phyloP scores from a whole-genome alignment of 148 eudicot genomes.

The Oxyria digyna region DNA sequence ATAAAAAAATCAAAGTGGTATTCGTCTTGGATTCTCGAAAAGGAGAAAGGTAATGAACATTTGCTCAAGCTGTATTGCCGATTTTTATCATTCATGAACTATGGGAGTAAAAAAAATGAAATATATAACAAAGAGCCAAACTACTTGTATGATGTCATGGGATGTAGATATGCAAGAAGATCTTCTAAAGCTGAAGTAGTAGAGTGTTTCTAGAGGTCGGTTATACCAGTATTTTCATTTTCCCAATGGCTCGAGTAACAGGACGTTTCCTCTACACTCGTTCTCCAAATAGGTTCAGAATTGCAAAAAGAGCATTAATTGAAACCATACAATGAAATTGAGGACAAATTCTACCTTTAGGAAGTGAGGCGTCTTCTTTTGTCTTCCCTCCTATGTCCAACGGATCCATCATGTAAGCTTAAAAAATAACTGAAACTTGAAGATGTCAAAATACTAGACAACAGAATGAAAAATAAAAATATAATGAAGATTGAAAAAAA shows the following conservation, averaged over 20 bases:
- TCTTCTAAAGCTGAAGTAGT: not conserved
- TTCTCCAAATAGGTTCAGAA: not conserved
- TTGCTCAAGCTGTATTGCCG: too few species aligned
- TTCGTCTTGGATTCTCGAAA: not conserved
- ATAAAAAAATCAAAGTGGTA: not conserved
- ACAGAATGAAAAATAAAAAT: not conserved
- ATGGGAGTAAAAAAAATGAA: too few species aligned
- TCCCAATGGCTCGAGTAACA: not conserved
- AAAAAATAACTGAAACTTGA: not conserved
- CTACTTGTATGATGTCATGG: too few species aligned
- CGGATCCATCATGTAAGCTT: conserved; percentile 58
- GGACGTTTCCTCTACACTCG: not conserved
- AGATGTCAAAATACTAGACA: not conserved
- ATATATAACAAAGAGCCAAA: too few species aligned
- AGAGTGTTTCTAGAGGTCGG: not conserved
- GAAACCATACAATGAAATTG: not conserved
- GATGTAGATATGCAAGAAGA: not conserved
- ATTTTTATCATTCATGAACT: too few species aligned
- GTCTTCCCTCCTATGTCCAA: conserved; percentile 92
- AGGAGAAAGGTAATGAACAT: not conserved
- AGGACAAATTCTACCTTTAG: conserved; percentile 47
- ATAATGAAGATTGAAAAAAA: not conserved
- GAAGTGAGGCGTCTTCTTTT: conserved; percentile 98
- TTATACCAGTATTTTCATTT: not conserved
- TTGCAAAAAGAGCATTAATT: not conserved